phyloP scores from a whole-genome alignment of 202 grass and related monocot genomes.

The Schoenoplectus tabernaemontani region DNA sequence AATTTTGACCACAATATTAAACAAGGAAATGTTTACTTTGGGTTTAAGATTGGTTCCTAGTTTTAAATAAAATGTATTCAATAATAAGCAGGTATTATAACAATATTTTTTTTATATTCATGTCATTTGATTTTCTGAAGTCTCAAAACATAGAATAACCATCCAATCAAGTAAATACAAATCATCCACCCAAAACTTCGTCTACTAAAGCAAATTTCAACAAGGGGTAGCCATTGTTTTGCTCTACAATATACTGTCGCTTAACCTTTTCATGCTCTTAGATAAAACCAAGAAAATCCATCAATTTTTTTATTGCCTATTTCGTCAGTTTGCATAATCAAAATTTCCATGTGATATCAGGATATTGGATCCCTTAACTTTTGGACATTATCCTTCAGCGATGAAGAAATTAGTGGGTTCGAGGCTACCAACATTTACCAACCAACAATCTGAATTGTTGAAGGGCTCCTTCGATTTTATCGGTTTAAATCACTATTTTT shows the following conservation, averaged over 20 bases:
- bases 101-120: not conserved
- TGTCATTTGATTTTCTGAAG: not conserved
- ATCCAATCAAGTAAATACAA: not conserved
- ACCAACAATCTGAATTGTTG: conserved; percentile 38
- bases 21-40: too few species aligned
- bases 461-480: conserved; percentile 66
- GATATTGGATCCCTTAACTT: conserved; percentile 52
- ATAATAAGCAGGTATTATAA: not conserved
- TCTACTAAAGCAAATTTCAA: not conserved
- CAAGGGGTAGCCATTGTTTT: not conserved
- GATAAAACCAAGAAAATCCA: not conserved
- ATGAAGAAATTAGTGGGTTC: conserved; percentile 62
- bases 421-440: conserved; percentile 55
- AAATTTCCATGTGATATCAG: conserved; percentile 23
- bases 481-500: conserved; percentile 63
- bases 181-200: not conserved
- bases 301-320: not conserved
- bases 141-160: not conserved
- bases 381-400: conserved; percentile 51
- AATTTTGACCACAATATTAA: too few species aligned
- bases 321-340: not conserved
- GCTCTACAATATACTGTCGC: not conserved
- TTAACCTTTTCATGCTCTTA: not conserved
- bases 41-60: not conserved
- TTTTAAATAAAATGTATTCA: too few species aligned